Evolutionary conservation across 805 yeast species (phyloP), one percentile per base, ranked within the genome.

Genomic region (Yamadazyma kitorensis): DNA sequence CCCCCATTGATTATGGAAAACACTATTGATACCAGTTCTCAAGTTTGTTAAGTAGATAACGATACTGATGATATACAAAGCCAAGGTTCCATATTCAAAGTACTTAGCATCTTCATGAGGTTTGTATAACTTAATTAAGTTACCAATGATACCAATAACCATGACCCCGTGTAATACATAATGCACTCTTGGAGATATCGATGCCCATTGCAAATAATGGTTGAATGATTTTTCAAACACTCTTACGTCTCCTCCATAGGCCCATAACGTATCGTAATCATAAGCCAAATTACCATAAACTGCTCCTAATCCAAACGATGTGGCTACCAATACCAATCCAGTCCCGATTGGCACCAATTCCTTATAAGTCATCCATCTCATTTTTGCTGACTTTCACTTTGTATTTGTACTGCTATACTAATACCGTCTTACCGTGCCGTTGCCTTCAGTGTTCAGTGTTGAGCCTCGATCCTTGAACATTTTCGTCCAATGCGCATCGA

Each of bases 81-180:
- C 78, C 47, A 89, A 67, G 8, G 94, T 70, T 27, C 89, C 95
- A 49, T 94, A 95, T 60, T 91, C 98, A 55, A 93, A 91, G 55
- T 82, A 74, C 57, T 83, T 81, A 50, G 85, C 73, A 31, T 91
- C 94, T 33, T 83, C 91, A 29, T 75, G 56, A n/a, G 98, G 97
- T 62, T 82, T 83, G 67, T 82, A 87, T 37, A 91, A 72, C 67
- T 87, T 87, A 54, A 84, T 72, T 45, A 82, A 68, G 37, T 80
- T 67, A 5, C 96, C 96, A 30, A 76, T 27, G 36, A 87, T 68
- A 3, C 95, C 97, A 18, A 88, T 32, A 1, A 54, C 69, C 27
- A 79, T 57, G 33, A 84, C 76, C 20, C 52, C 61, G 48, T 86
- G 94, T 48, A 87, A 66, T 14, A 74, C 72, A 48, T 79, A 75